Conservation (phyloP, 192 early-diverging fungal species). For the Coemansia furcata region DNA sequence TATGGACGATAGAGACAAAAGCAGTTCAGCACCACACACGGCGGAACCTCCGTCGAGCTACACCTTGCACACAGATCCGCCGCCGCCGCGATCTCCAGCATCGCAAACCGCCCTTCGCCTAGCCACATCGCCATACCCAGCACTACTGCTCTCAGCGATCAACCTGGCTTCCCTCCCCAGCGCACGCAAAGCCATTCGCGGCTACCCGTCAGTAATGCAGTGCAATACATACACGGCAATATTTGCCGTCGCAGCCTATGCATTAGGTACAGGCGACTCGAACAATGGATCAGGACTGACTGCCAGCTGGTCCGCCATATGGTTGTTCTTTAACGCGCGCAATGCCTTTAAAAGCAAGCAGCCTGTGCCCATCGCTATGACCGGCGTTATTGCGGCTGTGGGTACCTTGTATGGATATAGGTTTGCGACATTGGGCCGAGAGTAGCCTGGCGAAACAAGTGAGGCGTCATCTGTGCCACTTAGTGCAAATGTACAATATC, state of each 20-base stretch:
- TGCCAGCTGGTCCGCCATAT: constrained; percentile 39
- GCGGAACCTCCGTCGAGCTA: constrained; percentile 37
- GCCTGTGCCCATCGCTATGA: constrained; percentile 24
- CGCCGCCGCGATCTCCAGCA: not conserved
- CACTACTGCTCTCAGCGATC: constrained; percentile 22
- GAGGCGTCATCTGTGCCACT: not conserved
- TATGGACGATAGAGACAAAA: too few species aligned
- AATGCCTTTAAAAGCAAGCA: constrained; percentile 22
- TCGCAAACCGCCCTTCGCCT: not conserved
- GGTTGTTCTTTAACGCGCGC: constrained; percentile 49
- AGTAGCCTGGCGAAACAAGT: not conserved
- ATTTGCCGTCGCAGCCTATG: constrained; percentile 34
- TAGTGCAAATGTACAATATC: too few species aligned
- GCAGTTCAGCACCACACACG: not conserved
- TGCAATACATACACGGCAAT: constrained; percentile 36
- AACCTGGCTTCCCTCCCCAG: constrained; percentile 10
- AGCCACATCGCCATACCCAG: constrained; percentile 14
- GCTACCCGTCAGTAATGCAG: constrained; percentile 43
- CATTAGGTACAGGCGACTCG: constrained; percentile 31
- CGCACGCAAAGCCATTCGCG: constrained; percentile 14
- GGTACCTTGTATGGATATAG: constrained; percentile 40
- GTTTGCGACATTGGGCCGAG: constrained; percentile 19
- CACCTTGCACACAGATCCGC: constrained; percentile 17
- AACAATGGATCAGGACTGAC: constrained; percentile 40
- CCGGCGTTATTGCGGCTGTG: constrained; percentile 8